Evolutionary conservation across 75 land plant species (phyloP).

Genomic region (Azolla pinnata): DNA sequence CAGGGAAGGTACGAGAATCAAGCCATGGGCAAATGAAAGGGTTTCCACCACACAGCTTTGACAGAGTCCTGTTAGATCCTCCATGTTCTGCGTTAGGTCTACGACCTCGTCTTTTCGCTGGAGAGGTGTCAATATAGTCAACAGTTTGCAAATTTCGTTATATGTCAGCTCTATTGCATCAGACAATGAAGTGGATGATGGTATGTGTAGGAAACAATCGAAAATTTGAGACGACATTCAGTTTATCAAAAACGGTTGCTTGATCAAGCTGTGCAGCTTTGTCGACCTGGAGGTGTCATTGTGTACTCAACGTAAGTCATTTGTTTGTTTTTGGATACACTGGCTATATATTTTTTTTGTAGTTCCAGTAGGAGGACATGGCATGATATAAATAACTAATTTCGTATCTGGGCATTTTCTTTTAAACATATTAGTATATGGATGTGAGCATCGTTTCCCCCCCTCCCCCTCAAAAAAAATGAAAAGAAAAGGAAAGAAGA

Average conservation of each 20-base stretch:
- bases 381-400: too few species aligned
- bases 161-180: too few species aligned
- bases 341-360: too few species aligned
- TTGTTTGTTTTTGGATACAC: too few species aligned
- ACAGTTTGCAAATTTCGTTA: too few species aligned
- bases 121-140: slow-evolving; percentile 46
- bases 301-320: slow-evolving; percentile 97
- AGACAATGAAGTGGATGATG: too few species aligned
- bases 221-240: slow-evolving; percentile 56
- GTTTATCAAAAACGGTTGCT: slow-evolving; percentile 77
- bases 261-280: slow-evolving; percentile 92
- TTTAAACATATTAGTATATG: too few species aligned
- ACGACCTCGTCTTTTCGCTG: slow-evolving; percentile 84
- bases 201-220: slow-evolving; percentile 72
- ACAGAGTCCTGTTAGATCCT: slow-evolving; percentile 87
- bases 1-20: slow-evolving; percentile 43
- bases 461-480: too few species aligned
- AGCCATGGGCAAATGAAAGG: slow-evolving; percentile 50
- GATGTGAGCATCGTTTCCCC: too few species aligned
- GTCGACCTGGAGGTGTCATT: slow-evolving; percentile 74
- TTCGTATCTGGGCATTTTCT: too few species aligned
- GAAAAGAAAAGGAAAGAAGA: too few species aligned
- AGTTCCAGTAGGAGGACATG: too few species aligned
- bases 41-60: slow-evolving; percentile 70
- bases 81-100: slow-evolving; percentile 97